phyloP scores from a whole-genome alignment of 495 filamentous ascomycete genomes.

The Daldinia bambusicola region DNA sequence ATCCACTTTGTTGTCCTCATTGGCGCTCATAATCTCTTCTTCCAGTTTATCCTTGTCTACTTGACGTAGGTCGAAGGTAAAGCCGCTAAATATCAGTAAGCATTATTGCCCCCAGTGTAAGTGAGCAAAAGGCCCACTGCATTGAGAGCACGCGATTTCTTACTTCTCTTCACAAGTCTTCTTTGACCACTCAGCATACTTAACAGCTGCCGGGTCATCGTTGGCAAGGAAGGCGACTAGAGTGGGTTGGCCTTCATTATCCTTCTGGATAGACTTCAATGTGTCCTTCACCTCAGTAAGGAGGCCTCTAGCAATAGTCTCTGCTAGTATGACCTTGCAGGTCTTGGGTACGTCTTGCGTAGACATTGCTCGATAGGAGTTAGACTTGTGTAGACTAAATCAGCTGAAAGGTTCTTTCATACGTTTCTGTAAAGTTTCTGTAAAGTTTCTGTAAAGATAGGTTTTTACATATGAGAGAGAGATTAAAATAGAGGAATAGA shows the following conservation, averaged over 20 bases:
- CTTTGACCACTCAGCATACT: constrained; percentile 97
- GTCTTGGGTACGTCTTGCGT: constrained; percentile 63
- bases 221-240: constrained; percentile 94
- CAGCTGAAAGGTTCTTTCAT: constrained; percentile 1
- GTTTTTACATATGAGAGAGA: not conserved
- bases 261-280: constrained; percentile 69
- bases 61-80: constrained; percentile 83
- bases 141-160: constrained; percentile 53
- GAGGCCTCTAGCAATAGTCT: constrained; percentile 81
- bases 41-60: constrained; percentile 89
- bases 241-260: constrained; percentile 66
- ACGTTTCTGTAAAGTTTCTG: not conserved
- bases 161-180: constrained; percentile 96
- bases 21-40: constrained; percentile 83
- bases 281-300: constrained; percentile 79
- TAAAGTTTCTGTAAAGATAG: not conserved
- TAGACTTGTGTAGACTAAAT: constrained; percentile 11
- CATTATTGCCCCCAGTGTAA: constrained; percentile 30
- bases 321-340: constrained; percentile 92
- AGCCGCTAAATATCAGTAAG: constrained; percentile 69
- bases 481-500: not conserved
- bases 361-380: constrained; percentile 48
- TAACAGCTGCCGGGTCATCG: constrained; percentile 84
- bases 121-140: constrained; percentile 12
- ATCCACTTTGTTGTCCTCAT: constrained; percentile 78